Evolutionary conservation across 2,329 filamentous ascomycete species (phyloP).

Genomic region (Fusarium albosuccineum): DNA sequence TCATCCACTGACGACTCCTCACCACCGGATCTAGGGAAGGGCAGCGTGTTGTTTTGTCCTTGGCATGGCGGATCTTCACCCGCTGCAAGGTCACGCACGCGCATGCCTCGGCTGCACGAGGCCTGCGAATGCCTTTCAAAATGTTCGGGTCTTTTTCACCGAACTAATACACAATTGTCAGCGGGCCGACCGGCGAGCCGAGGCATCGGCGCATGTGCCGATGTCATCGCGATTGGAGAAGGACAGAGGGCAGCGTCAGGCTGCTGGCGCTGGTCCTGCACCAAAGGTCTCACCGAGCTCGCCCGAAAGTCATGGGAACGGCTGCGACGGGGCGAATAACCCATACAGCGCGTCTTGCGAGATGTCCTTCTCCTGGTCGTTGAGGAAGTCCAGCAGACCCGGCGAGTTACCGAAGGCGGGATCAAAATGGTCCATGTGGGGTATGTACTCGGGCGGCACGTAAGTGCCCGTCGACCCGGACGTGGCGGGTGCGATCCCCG

Average conservation of each 20-base stretch:
- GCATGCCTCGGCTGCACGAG: constrained; percentile 14
- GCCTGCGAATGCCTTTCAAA: not conserved
- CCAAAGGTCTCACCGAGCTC: constrained; percentile 39
- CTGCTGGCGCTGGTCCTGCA: constrained; percentile 26
- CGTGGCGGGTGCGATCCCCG: constrained; percentile 19
- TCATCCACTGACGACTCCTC: not conserved
- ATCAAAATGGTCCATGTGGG: constrained; percentile 44
- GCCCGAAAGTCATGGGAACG: constrained; percentile 45
- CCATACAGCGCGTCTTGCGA: constrained; percentile 50
- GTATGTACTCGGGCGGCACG: constrained; percentile 39
- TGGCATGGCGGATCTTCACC: not conserved
- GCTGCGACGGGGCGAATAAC: constrained; percentile 48
- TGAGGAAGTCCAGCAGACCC: constrained; percentile 45
- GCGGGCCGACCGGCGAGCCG: constrained; percentile 1
- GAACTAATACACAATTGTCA: not conserved
- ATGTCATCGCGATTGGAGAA: constrained; percentile 1
- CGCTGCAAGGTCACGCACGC: not conserved
- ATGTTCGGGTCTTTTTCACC: not conserved
- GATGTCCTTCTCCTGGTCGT: constrained; percentile 50
- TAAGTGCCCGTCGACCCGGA: constrained; percentile 37
- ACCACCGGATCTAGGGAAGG: not conserved
- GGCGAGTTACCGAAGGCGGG: constrained; percentile 44
- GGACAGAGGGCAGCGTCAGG: constrained; percentile 4
- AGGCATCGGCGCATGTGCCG: constrained; percentile 5
- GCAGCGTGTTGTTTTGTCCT: not conserved